Conservation (phyloP, 129 eudicot species). For the Tagetes erecta region DNA sequence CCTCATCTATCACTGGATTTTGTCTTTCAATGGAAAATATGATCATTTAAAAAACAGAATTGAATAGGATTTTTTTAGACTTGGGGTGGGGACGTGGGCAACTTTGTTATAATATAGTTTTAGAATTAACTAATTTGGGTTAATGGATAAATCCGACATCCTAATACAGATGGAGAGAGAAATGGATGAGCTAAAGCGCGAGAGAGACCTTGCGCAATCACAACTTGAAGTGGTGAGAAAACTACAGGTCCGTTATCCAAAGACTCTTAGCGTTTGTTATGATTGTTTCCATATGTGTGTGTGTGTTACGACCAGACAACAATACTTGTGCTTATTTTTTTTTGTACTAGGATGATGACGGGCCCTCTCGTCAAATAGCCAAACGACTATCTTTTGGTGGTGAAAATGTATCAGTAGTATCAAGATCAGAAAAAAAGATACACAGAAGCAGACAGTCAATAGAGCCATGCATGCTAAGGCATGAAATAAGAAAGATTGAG, state of each 20-base stretch:
- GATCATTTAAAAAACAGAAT: neutral
- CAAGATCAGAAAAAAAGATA: conserved; percentile 42
- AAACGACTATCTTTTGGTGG: conserved; percentile 64
- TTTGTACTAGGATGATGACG: conserved; percentile 33
- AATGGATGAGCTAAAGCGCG: conserved; percentile 82
- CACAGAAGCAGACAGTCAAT: conserved; percentile 56
- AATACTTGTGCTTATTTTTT: conserved; percentile 2
- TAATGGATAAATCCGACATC: conserved; percentile 17
- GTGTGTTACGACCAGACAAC: conserved; percentile 1
- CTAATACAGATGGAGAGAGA: conserved; percentile 84
- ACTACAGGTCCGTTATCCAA: conserved; percentile 49
- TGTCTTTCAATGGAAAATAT: conserved; percentile 6
- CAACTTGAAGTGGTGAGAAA: conserved; percentile 78
- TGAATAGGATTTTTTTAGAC: neutral
- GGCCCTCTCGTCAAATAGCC: conserved; percentile 61
- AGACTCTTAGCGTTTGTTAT: neutral
- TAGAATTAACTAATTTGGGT: conserved; percentile 17
- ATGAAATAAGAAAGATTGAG: conserved; percentile 87
- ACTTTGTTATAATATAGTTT: conserved; percentile 22
- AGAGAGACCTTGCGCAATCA: conserved; percentile 79
- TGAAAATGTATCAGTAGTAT: conserved; percentile 34
- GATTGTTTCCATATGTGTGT: neutral
- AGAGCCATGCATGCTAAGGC: conserved; percentile 64
- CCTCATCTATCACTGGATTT: conserved; percentile 1
- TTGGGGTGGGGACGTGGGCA: neutral